Base-by-base conservation (phyloP, 1,284 basidiomycete genomes). In the Ustanciosporium gigantosporum region DNA sequence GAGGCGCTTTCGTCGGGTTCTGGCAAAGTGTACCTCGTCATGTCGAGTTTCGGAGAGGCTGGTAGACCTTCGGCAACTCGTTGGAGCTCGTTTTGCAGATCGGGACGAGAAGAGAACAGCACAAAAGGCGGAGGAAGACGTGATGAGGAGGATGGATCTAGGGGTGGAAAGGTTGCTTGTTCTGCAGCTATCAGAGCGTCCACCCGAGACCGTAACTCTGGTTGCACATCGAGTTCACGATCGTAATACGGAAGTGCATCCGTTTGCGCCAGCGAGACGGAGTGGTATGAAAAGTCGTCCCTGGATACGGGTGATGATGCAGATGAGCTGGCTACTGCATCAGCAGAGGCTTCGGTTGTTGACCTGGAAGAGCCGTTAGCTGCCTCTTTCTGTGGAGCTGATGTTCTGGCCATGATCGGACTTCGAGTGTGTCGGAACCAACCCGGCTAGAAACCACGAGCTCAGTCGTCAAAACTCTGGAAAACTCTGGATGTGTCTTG, bases 191-290 rank as follows among this genome's bases (percentile, higher is more conserved):
- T 80, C 74, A 89, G 87, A 53, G 82, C 82, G 50, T 88, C 86
- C 13, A 91, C 89, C 68, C 86, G 86, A 68, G 86, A 83, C 69
- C 84, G 85, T 52, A 89, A 80, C 48, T 84, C 79, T 3, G 89
- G 87, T 53, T 86, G 84, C 45, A 83, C 83, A 57, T 93, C 89
- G 36, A 93, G 82, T 72, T 96, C 91, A 75, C 90, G 88, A 81
- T 97, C 93, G 73, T 90, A 92, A 80, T 96, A 96, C 13, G 93
- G 91, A 49, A 95, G 82, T 19, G 91, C 89, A 79, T 95, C 92
- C 3, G 62, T 52, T 17, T 51, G 23, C 17, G 56, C 49, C 19
- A 66, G 46, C 6, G 44, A 25, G 36, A 57, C 61, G 0, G 55
- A 23, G 34, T 55, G 44, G 22, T 62, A 62, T 2, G 40, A 14